These are phyloP conservation scores for Eucalyptus pauciflora DNA, from an alignment of 345 rosid species.

Conservation along the genomic window DNA sequence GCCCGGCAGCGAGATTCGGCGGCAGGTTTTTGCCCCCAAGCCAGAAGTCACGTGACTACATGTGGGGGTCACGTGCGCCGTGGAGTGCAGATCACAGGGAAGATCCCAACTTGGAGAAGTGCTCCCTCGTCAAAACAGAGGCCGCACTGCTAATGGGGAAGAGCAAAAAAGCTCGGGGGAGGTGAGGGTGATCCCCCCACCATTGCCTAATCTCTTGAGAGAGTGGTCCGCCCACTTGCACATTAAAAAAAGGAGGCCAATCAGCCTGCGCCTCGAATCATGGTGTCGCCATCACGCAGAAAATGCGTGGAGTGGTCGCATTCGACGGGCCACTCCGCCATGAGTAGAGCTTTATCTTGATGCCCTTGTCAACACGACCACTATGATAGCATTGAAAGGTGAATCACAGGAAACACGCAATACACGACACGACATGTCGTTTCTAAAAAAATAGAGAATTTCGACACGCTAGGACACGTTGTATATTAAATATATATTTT, in stretches of 20 bases:
- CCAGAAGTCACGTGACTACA: background rate
- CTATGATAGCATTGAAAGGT: background rate
- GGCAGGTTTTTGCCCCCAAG: background rate
- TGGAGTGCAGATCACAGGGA: background rate
- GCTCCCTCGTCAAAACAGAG: background rate
- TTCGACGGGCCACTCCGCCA: background rate
- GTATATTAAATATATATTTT: too few species aligned
- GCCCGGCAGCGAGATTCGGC: background rate
- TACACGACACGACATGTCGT: too few species aligned
- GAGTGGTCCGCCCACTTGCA: background rate
- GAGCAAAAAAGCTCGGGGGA: background rate
- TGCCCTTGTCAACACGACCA: fast-evolving
- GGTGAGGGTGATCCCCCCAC: background rate
- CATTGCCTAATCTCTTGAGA: background rate
- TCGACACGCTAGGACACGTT: too few species aligned
- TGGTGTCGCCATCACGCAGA: background rate
- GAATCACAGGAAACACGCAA: background rate
- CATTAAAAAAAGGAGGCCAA: fast-evolving
- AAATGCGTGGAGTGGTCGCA: background rate
- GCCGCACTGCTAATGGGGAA: background rate
- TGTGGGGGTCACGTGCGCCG: background rate
- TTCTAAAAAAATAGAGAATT: too few species aligned
- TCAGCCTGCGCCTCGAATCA: background rate
- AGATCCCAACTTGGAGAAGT: background rate
- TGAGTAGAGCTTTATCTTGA: background rate